These are phyloP conservation scores for Dalechampia spathulata DNA, from an alignment of 441 rosid genomes.

Conservation along the genomic window DNA sequence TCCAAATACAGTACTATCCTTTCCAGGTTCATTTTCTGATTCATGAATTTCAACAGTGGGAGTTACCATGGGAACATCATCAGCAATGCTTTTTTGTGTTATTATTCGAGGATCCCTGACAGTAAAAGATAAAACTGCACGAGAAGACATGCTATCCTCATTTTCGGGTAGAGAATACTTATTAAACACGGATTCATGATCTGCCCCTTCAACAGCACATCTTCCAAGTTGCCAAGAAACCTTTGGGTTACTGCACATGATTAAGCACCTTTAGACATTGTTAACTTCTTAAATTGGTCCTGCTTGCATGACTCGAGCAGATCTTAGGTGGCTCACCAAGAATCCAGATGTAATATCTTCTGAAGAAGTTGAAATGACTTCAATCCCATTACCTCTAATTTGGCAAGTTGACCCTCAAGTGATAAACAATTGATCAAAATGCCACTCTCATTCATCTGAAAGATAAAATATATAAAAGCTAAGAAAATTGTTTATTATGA, in stretches of 20 bases:
- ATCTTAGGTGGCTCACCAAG: slow-evolving; percentile 40
- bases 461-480: slow-evolving; percentile 3
- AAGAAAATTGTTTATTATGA: background rate
- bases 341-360: slow-evolving; percentile 39
- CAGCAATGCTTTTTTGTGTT: slow-evolving; percentile 21
- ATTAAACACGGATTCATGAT: slow-evolving; percentile 17
- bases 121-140: slow-evolving; percentile 37
- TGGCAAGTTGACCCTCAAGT: slow-evolving; percentile 78
- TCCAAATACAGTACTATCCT: slow-evolving; percentile 15
- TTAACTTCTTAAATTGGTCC: slow-evolving; percentile 6
- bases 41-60: slow-evolving; percentile 12
- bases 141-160: slow-evolving; percentile 33
- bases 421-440: slow-evolving; percentile 46
- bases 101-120: slow-evolving; percentile 59
- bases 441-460: slow-evolving; percentile 54
- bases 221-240: slow-evolving; percentile 24
- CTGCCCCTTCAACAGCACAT: slow-evolving; percentile 27
- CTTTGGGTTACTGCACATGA: slow-evolving; percentile 36
- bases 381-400: slow-evolving; percentile 65
- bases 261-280: slow-evolving; percentile 14
- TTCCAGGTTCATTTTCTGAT: slow-evolving; percentile 23
- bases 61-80: slow-evolving; percentile 26
- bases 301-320: background rate
- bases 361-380: slow-evolving; percentile 64
- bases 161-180: slow-evolving; percentile 24